These are phyloP conservation scores for Lachancea quebecensis DNA, from an alignment of 805 yeast genomes.

Conservation along the genomic window DNA sequence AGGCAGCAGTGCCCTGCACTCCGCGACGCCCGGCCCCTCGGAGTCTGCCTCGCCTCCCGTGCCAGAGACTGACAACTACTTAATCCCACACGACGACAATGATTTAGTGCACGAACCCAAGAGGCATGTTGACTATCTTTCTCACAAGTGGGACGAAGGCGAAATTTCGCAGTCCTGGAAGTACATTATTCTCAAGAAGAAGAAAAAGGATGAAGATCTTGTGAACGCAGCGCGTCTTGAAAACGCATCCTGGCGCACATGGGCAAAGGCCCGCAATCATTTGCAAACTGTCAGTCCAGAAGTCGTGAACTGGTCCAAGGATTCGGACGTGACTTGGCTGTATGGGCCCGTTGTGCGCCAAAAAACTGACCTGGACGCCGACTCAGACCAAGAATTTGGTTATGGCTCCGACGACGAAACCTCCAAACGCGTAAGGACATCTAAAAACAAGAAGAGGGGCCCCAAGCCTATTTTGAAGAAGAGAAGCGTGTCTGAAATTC, in stretches of 20 bases:
- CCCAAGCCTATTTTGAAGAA: constrained; percentile 85
- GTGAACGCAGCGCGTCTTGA: constrained; percentile 77
- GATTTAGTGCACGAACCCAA: constrained; percentile 76
- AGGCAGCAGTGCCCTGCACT: constrained; percentile 4
- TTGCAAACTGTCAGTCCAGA: constrained; percentile 83
- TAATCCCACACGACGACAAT: constrained; percentile 72
- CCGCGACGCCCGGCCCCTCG: constrained; percentile 9
- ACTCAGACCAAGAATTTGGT: constrained; percentile 19
- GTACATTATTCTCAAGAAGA: constrained; percentile 74
- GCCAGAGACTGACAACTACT: constrained; percentile 23
- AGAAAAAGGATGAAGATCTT: constrained; percentile 47
- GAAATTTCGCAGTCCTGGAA: constrained; percentile 96
- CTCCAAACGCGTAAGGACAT: constrained; percentile 24
- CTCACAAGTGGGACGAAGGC: constrained; percentile 92
- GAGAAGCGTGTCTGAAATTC: constrained; percentile 76
- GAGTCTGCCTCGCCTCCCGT: constrained; percentile 34
- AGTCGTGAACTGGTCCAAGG: constrained; percentile 92
- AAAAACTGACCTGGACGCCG: background rate
- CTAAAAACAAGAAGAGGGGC: constrained; percentile 16
- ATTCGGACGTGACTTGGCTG: constrained; percentile 94
- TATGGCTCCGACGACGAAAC: constrained; percentile 37
- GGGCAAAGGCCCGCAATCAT: constrained; percentile 86
- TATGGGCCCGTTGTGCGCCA: constrained; percentile 68
- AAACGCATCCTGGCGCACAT: constrained; percentile 95
- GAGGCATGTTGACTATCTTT: constrained; percentile 87